A percentile compares a stretch with the other conserved stretches of the same genome.
Conservation (phyloP, 306 rosid genomes). For the Dalbergia oliveri region DNA sequence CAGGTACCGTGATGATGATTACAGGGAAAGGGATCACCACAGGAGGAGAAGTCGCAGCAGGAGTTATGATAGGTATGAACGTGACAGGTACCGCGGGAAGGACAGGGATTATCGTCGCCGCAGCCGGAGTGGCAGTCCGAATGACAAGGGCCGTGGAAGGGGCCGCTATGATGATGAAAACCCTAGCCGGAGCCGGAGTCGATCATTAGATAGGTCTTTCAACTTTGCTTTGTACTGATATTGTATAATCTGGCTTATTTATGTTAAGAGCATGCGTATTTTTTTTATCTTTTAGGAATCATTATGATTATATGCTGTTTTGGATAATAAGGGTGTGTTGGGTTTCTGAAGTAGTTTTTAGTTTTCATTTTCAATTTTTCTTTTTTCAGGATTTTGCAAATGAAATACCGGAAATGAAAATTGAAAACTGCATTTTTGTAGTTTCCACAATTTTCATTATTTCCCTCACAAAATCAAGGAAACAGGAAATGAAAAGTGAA, state of each 20-base stretch:
- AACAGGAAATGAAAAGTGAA: too few relatives aligned
- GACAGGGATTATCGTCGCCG: constrained; percentile 65
- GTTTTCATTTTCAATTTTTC: too few relatives aligned
- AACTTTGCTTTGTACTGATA: background rate
- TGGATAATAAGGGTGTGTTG: background rate
- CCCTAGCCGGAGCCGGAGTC: constrained; percentile 64
- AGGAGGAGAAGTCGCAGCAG: constrained; percentile 79
- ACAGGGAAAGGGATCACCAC: constrained; percentile 56
- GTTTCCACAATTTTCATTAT: too few relatives aligned
- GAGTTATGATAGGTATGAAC: constrained; percentile 73
- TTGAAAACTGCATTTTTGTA: too few relatives aligned
- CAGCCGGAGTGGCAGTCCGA: constrained; percentile 80
- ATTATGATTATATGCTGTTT: background rate
- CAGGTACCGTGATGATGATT: constrained; percentile 68
- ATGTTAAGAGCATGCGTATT: background rate
- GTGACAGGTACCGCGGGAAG: constrained; percentile 68
- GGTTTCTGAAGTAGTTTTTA: too few relatives aligned
- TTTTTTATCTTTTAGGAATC: background rate
- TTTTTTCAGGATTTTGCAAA: too few relatives aligned
- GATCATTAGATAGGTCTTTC: constrained; percentile 70
- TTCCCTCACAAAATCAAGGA: too few relatives aligned
- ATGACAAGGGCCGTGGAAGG: constrained; percentile 70
- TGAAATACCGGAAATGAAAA: too few relatives aligned
- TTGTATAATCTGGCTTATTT: background rate
- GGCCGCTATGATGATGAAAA: constrained; percentile 71